Percentiles rank a stretch among this genome's conserved stretches.
These are phyloP conservation scores for Bretziella fagacearum DNA, from an alignment of 2,329 filamentous ascomycete genomes.

Conservation along the genomic window DNA sequence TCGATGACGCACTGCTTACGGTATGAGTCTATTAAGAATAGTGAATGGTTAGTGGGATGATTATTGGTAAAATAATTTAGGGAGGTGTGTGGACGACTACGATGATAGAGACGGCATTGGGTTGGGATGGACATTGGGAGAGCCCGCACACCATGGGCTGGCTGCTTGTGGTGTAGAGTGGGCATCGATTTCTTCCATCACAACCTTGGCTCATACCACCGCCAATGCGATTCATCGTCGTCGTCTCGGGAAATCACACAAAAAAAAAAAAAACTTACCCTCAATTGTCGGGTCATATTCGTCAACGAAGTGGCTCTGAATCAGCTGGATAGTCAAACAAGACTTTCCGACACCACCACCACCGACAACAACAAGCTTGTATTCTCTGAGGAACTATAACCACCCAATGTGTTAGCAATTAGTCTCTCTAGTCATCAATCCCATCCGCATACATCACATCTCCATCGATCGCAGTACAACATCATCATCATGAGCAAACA, in stretches of 20 bases:
- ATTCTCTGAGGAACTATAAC: conserved; percentile 65
- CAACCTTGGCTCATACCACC: no score
- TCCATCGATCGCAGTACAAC: neutral
- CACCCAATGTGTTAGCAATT: conserved; percentile 6
- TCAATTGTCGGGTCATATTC: conserved; percentile 99
- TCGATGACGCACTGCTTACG: conserved; percentile 99
- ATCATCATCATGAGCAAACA: no score
- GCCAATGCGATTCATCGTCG: neutral
- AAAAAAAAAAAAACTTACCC: conserved; percentile 40
- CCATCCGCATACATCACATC: neutral
- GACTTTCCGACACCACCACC: conserved; percentile 98
- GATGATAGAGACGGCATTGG: neutral
- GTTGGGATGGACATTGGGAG: no score
- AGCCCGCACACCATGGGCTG: neutral
- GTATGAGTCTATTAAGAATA: conserved; percentile 63
- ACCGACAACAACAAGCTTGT: conserved; percentile 92
- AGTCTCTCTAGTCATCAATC: no score
- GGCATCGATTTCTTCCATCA: no score
- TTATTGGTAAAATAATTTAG: no score
- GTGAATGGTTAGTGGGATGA: neutral
- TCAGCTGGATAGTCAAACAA: conserved; percentile 93
- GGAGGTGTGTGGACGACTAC: no score
- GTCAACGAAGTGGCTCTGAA: conserved; percentile 94
- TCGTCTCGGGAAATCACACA: neutral
- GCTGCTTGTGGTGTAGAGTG: no score